Evolutionary conservation across 2,329 filamentous ascomycete species (phyloP).

Genomic region (Drechslera avenae): DNA sequence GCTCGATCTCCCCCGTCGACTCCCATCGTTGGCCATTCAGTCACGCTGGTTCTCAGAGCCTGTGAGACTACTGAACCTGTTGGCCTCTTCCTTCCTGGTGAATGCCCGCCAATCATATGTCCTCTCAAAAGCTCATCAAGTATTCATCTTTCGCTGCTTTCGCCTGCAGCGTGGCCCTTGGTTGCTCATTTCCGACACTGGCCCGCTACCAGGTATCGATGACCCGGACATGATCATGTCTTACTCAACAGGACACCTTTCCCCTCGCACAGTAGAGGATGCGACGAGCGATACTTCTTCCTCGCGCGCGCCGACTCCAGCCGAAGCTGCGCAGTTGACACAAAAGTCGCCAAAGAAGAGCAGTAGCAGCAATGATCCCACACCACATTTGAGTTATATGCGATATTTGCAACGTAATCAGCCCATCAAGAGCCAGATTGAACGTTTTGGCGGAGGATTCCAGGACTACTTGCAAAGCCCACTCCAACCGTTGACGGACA

Average conservation of each 20-base stretch:
- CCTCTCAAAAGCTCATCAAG: conserved; percentile 63
- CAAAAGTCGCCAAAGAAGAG: conserved; percentile 49
- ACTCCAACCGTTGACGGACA: conserved; percentile 91
- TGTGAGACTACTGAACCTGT: conserved; percentile 61
- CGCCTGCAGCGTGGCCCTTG: conserved; percentile 63
- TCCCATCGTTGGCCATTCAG: conserved; percentile 62
- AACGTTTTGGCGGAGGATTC: conserved; percentile 71
- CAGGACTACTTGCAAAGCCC: conserved; percentile 97
- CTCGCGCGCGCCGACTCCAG: conserved; percentile 63
- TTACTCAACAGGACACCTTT: conserved; percentile 44
- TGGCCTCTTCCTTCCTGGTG: conserved; percentile 59
- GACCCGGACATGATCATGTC: conserved; percentile 47
- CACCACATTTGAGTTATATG: conserved; percentile 78
- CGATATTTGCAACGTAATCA: conserved; percentile 84
- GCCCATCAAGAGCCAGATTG: conserved; percentile 65
- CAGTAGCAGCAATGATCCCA: conserved; percentile 58
- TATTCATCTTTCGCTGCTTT: conserved; percentile 62
- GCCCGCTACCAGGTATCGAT: conserved; percentile 58
- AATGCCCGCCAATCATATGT: conserved; percentile 65
- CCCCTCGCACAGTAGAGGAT: conserved; percentile 52
- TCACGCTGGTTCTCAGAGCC: conserved; percentile 69
- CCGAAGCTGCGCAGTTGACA: conserved; percentile 63
- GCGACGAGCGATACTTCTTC: conserved; percentile 37
- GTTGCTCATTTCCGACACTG: conserved; percentile 65
- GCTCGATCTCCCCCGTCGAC: conserved; percentile 62